Evolutionary conservation across 1,139 yeast genomes (phyloP), one percentile per base, ranked within the genome.

Genomic region (Pneumocystis murina): DNA sequence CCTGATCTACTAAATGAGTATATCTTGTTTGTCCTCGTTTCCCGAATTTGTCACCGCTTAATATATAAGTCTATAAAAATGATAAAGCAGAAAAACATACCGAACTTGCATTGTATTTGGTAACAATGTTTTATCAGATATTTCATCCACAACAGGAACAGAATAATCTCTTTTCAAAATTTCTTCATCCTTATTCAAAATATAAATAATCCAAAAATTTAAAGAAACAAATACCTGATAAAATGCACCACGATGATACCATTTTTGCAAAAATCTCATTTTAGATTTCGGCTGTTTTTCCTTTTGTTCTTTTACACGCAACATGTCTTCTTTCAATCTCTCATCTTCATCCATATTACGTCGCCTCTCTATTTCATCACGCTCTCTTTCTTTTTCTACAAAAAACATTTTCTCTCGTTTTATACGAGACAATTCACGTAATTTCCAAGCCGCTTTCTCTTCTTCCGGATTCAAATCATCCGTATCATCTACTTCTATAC

Each of bases 381-480:
- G 70, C 62, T 77, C 81, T 6, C 68, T 68, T 67, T 79, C 82
- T 33, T 71, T 72, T 35, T 70, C 73, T 48, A 71, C 77, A 28
- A 79, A 63, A 43, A 66, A 68, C 17, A 72, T 74, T 35, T 78
- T 71, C 62, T 81, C 84, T n/a, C 84, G 75, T 62, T 73, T 69
- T 62, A 76, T 69, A 55, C 86, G 72, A 17, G 68, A 68, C 57
- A 70, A 68, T 65, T 80, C 82, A 7, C 85, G 75, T 36, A 68
- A 64, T 64, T 75, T 75, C 85, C 85, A 82, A 7, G 74, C 78
- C 4, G 71, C 73, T 55, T 70, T 71, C 69, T 82, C 86, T 1
- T 68, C 71, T 59, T 74, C 80, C 0, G 84, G 82, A 66, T 82
- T 82, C 16, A 80, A 58, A 48, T 79, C 83, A 68, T 82, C 86